Conservation (phyloP, 805 yeast species). For the Zygotorulaspora florentina region DNA sequence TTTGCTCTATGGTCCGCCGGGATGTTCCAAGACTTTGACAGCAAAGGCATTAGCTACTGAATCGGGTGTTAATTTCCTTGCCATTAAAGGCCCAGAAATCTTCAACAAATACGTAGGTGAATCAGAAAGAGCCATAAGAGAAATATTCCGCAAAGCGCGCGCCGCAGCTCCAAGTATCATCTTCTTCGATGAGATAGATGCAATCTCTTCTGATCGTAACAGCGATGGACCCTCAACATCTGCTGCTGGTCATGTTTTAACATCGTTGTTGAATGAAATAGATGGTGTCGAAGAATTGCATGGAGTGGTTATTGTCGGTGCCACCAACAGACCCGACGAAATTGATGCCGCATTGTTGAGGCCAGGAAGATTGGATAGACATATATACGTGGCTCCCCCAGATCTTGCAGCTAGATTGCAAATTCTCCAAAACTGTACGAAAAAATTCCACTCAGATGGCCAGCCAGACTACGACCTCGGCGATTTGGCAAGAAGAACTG, state of each 20-base stretch:
- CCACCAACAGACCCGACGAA: constrained; percentile 91
- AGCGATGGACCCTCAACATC: constrained; percentile 58
- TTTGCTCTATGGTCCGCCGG: constrained; percentile 94
- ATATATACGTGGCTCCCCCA: constrained; percentile 90
- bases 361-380: constrained; percentile 94
- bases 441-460: constrained; percentile 51
- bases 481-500: constrained; percentile 58
- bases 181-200: constrained; percentile 96
- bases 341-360: constrained; percentile 90
- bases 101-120: constrained; percentile 96
- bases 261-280: constrained; percentile 87
- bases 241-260: constrained; percentile 79
- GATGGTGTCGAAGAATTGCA: constrained; percentile 95
- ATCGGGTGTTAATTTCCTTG: constrained; percentile 87
- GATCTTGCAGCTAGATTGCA: constrained; percentile 74
- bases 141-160: constrained; percentile 86
- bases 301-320: constrained; percentile 92
- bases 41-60: constrained; percentile 96
- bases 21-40: constrained; percentile 91
- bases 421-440: constrained; percentile 66
- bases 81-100: constrained; percentile 96
- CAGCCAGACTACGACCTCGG: constrained; percentile 45
- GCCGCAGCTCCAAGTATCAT: constrained; percentile 94
- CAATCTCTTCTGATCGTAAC: constrained; percentile 75
- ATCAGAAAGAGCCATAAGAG: constrained; percentile 88